phyloP scores from a whole-genome alignment of 768 basidiomycete genomes.

The Lactarius indigo region DNA sequence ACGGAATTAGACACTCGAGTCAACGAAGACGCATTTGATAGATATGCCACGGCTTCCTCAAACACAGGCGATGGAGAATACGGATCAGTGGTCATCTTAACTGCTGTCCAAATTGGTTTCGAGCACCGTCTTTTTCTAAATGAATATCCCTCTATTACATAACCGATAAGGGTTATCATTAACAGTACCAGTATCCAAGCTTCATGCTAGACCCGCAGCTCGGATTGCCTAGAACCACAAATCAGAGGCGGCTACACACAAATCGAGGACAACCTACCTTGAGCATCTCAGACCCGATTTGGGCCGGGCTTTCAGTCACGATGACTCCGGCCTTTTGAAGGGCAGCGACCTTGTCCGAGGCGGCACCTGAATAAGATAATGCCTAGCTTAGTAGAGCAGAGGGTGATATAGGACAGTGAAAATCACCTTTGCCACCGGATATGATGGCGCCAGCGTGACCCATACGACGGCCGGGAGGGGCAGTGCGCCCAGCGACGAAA shows the following conservation, averaged over 20 bases:
- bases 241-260: constrained; percentile 11
- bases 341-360: constrained; percentile 89
- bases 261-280: constrained; percentile 49
- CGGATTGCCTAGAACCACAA: constrained; percentile 61
- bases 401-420: neutral
- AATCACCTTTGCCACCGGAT: constrained; percentile 87
- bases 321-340: constrained; percentile 89
- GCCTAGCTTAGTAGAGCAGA: neutral
- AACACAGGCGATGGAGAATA: constrained; percentile 43
- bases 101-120: constrained; percentile 12
- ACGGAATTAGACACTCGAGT: constrained; percentile 52
- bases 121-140: constrained; percentile 3
- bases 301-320: constrained; percentile 93
- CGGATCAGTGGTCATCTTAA: constrained; percentile 22
- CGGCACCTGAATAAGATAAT: constrained; percentile 74
- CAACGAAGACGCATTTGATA: constrained; percentile 54
- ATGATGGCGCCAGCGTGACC: constrained; percentile 99
- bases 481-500: constrained; percentile 97
- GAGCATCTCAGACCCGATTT: constrained; percentile 87
- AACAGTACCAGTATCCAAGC: constrained; percentile 28
- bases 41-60: constrained; percentile 57
- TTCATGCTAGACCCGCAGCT: constrained; percentile 65
- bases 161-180: constrained; percentile 29
- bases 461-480: constrained; percentile 97
- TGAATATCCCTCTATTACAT: constrained; percentile 37